phyloP scores from a whole-genome alignment of 495 filamentous ascomycete genomes.

The Choiromyces venosus region DNA sequence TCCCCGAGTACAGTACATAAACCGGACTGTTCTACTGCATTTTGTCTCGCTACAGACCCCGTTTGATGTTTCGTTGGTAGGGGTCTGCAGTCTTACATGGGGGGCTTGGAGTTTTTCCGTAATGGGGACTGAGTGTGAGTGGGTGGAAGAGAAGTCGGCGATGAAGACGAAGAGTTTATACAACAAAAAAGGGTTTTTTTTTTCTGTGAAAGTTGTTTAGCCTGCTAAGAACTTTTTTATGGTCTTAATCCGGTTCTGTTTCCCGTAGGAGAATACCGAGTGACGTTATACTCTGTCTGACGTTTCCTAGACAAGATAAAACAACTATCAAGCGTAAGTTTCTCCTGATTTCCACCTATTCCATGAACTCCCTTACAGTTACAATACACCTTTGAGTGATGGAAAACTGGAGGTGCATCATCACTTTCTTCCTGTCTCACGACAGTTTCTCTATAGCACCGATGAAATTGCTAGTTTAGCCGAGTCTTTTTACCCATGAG shows the following conservation, averaged over 20 bases:
- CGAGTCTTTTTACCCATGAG: not conserved
- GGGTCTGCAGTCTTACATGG: not conserved
- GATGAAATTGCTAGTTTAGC: constrained; percentile 2
- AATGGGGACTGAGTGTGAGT: not conserved
- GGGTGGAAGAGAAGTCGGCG: not conserved
- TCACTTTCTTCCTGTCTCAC: not conserved
- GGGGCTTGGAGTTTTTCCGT: not conserved
- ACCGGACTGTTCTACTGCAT: not conserved
- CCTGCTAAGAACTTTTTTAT: not conserved
- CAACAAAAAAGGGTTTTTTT: not conserved
- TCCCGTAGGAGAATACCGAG: not conserved
- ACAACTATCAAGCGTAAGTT: not conserved
- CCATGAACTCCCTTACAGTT: not conserved
- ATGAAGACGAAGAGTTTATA: not conserved
- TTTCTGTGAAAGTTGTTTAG: not conserved
- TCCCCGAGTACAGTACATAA: not conserved
- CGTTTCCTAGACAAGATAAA: not conserved
- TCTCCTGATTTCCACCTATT: not conserved
- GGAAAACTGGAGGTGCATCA: not conserved
- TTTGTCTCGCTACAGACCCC: not conserved
- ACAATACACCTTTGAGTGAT: not conserved
- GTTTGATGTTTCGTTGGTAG: not conserved
- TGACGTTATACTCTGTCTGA: not conserved
- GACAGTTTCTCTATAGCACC: not conserved
- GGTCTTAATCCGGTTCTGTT: not conserved